Evolutionary conservation across 1,139 yeast genomes (phyloP).

Genomic region (Candida albicans): DNA sequence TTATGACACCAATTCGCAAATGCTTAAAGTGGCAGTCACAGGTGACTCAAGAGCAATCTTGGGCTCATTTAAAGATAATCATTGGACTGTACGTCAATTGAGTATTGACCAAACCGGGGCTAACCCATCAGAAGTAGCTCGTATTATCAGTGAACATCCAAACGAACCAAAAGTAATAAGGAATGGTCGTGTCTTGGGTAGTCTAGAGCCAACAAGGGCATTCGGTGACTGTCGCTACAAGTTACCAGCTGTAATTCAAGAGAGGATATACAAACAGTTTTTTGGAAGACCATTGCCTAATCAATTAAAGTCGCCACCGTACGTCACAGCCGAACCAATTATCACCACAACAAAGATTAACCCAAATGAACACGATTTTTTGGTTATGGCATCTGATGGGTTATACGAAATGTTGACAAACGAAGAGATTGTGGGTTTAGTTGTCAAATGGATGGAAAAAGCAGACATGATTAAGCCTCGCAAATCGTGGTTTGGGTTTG

Average conservation of each 20-base stretch:
- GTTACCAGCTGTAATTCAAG: conserved; percentile 72
- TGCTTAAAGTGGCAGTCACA: conserved; percentile 86
- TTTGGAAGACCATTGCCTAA: conserved; percentile 84
- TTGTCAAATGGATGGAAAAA: conserved; percentile 89
- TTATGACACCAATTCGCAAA: conserved; percentile 73
- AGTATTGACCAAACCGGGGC: conserved; percentile 95
- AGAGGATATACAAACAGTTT: conserved; percentile 68
- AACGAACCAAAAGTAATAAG: conserved; percentile 81
- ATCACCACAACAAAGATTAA: conserved; percentile 77
- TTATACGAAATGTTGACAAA: conserved; percentile 87
- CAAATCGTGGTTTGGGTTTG: conserved; percentile 50
- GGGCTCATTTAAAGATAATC: conserved; percentile 69
- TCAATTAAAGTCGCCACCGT: conserved; percentile 86
- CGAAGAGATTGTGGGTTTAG: conserved; percentile 90
- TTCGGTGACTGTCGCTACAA: conserved; percentile 97
- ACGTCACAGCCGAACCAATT: conserved; percentile 96
- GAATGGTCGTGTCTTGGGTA: conserved; percentile 88
- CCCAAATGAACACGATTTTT: conserved; percentile 74
- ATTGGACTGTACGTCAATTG: conserved; percentile 86
- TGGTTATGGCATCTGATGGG: conserved; percentile 95
- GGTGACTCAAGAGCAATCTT: conserved; percentile 95
- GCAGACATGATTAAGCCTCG: conserved; percentile 64
- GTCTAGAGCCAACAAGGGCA: conserved; percentile 94
- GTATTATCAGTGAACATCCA: conserved; percentile 87
- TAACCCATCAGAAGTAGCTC: conserved; percentile 80